Conservation (phyloP, 352 stramenopile species). For the Phytophthora vignae region DNA sequence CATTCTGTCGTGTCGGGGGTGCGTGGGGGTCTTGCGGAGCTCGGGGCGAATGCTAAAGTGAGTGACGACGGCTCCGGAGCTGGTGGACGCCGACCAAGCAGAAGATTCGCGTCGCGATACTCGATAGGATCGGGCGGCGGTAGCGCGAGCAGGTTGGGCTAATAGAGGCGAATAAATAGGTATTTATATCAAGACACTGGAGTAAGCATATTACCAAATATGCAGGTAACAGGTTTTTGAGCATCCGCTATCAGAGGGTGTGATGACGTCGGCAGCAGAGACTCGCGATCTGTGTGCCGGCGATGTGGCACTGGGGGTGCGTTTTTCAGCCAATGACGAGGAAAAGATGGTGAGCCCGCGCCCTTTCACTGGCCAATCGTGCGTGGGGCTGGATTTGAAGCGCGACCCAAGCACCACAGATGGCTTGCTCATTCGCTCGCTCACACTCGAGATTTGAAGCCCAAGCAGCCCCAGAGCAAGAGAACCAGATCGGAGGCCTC, state of each 20-base stretch:
- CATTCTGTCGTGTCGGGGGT: slow-evolving; percentile 12
- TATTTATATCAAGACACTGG: neutral
- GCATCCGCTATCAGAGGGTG: slow-evolving; percentile 3
- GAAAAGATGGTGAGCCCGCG: slow-evolving; percentile 25
- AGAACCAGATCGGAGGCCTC: no score
- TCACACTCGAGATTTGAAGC: slow-evolving; percentile 20
- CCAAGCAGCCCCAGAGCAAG: neutral
- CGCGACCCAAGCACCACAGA: slow-evolving; percentile 25
- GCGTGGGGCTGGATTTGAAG: slow-evolving; percentile 14
- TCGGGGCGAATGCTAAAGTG: slow-evolving; percentile 27
- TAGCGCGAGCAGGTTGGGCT: no score
- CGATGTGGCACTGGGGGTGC: slow-evolving; percentile 15
- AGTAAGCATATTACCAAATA: neutral
- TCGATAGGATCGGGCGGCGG: neutral
- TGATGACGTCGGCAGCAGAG: neutral
- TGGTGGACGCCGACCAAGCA: slow-evolving; percentile 19
- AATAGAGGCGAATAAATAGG: neutral
- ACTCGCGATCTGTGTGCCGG: slow-evolving; percentile 26
- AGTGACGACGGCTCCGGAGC: slow-evolving; percentile 8
- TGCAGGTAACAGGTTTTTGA: neutral
- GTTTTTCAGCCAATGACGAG: slow-evolving; percentile 26
- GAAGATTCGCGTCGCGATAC: slow-evolving; percentile 17
- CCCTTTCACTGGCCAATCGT: neutral
- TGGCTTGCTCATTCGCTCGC: slow-evolving; percentile 29
- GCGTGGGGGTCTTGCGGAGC: slow-evolving; percentile 17